These are phyloP conservation scores for Metroxylon sagu DNA, from an alignment of 176 grass and related monocot genomes.

Conservation along the genomic window DNA sequence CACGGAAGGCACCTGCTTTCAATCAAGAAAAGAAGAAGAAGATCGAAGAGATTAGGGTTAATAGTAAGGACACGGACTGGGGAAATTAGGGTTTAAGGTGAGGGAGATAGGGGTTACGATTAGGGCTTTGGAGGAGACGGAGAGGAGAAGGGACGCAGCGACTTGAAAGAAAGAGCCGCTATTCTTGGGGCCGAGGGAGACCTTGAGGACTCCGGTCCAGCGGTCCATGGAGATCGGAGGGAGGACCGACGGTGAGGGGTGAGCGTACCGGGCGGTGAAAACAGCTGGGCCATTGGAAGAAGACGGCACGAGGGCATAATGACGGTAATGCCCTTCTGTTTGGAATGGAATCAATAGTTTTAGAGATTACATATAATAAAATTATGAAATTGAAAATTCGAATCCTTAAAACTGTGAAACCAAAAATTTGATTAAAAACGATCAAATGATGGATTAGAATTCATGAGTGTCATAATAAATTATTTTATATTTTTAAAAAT, in stretches of 20 bases:
- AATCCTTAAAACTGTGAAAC: too few species aligned
- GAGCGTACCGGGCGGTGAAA: too few species aligned
- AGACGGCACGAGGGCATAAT: too few species aligned
- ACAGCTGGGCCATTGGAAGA: too few species aligned
- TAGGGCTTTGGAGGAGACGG: slow-evolving; percentile 35
- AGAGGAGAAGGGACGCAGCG: slow-evolving; percentile 55
- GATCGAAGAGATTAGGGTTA: background rate
- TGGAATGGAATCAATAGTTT: too few species aligned
- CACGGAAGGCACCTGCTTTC: slow-evolving; percentile 42
- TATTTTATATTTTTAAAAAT: too few species aligned
- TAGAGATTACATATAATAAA: too few species aligned
- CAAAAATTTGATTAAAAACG: too few species aligned
- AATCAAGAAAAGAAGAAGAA: background rate
- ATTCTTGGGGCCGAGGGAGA: slow-evolving; percentile 24
- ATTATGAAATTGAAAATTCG: too few species aligned
- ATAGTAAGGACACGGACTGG: background rate
- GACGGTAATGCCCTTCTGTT: too few species aligned
- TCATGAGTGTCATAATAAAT: too few species aligned
- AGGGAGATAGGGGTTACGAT: slow-evolving; percentile 28
- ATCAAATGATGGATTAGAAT: too few species aligned
- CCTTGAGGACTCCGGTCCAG: slow-evolving; percentile 54
- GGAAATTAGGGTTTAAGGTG: background rate
- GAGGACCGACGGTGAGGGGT: background rate
- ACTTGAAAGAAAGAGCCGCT: slow-evolving; percentile 24
- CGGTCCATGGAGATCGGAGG: slow-evolving; percentile 37